These are phyloP conservation scores for Vaucheria bursata DNA, from an alignment of 352 stramenopile genomes.

Conservation along the genomic window DNA sequence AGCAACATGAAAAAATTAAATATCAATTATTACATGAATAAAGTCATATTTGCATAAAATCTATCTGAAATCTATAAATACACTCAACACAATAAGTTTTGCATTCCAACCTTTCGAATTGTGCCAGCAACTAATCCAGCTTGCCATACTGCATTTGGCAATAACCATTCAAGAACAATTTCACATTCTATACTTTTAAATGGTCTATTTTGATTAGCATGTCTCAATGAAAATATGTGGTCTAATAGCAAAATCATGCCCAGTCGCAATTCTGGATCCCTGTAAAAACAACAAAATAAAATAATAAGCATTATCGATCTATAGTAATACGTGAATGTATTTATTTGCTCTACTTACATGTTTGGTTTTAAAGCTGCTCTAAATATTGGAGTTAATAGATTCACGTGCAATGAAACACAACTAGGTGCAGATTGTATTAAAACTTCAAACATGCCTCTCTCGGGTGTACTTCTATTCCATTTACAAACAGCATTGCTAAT, in stretches of 20 bases:
- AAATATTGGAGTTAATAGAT: slow-evolving; percentile 30
- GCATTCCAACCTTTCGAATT: slow-evolving; percentile 72
- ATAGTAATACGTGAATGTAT: neutral
- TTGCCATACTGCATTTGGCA: slow-evolving; percentile 77
- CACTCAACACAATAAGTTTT: neutral
- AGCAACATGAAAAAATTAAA: neutral
- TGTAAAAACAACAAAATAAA: slow-evolving; percentile 10
- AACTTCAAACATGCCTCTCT: slow-evolving; percentile 17
- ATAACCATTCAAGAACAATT: slow-evolving; percentile 62
- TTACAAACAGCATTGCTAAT: neutral
- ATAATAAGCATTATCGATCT: neutral
- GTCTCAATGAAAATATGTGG: slow-evolving; percentile 27
- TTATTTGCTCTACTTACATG: slow-evolving; percentile 6
- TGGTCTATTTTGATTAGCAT: slow-evolving; percentile 2
- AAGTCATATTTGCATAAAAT: neutral
- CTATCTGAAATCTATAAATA: neutral
- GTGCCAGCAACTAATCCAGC: slow-evolving; percentile 69
- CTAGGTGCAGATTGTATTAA: slow-evolving; percentile 28
- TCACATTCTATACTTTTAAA: slow-evolving; percentile 13
- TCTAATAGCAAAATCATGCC: slow-evolving; percentile 49
- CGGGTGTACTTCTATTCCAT: slow-evolving; percentile 26
- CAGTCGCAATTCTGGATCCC: slow-evolving; percentile 35
- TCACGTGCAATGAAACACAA: slow-evolving; percentile 15
- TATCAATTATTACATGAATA: neutral
- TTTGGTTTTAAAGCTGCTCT: slow-evolving; percentile 15